Percentiles rank a stretch among this genome's conserved stretches.
phyloP scores from a whole-genome alignment of 768 basidiomycete species.

The Calocybe gangraenosa region DNA sequence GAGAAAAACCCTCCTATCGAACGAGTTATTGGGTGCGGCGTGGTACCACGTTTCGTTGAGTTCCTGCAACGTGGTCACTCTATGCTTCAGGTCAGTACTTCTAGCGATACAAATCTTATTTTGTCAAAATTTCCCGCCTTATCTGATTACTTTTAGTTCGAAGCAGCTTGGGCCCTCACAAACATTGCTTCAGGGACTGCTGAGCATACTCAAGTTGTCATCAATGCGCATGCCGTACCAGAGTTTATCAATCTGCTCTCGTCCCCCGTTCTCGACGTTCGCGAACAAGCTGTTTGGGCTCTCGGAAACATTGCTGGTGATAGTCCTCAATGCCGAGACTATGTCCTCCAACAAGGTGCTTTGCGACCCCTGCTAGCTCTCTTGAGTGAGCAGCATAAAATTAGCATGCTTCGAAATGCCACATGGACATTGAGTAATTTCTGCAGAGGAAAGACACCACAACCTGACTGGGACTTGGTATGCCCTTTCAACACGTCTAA shows the following conservation, averaged over 20 bases:
- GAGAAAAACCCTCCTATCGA: slow-evolving; percentile 99
- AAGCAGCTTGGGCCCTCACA: slow-evolving; percentile 97
- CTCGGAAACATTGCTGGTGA: slow-evolving; percentile 99
- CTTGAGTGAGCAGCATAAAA: slow-evolving; percentile 94
- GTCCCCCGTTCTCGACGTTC: slow-evolving; percentile 92
- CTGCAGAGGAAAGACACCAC: slow-evolving; percentile 96
- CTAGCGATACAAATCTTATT: slow-evolving; percentile 2
- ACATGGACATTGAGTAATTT: slow-evolving; percentile 99
- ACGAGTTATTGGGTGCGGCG: slow-evolving; percentile 94
- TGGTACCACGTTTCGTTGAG: slow-evolving; percentile 95
- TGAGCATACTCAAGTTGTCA: slow-evolving; percentile 97
- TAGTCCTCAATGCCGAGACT: slow-evolving; percentile 95
- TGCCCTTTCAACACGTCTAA: slow-evolving; percentile 28
- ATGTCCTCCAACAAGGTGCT: slow-evolving; percentile 91
- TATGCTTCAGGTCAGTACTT: slow-evolving; percentile 72
- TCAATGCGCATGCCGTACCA: slow-evolving; percentile 90
- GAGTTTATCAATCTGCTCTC: slow-evolving; percentile 96
- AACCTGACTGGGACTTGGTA: slow-evolving; percentile 97
- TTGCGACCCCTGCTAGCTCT: slow-evolving; percentile 86
- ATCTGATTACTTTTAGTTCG: slow-evolving; percentile 55
- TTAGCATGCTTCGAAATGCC: slow-evolving; percentile 97
- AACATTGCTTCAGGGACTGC: slow-evolving; percentile 98
- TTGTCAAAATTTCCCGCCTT: slow-evolving; percentile 2
- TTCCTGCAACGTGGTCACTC: slow-evolving; percentile 79
- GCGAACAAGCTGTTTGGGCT: slow-evolving; percentile 99